Evolutionary conservation across 164 flowering plant species (phyloP), one percentile per base, ranked within the genome.

Genomic region (Chimonanthus salicifolius): DNA sequence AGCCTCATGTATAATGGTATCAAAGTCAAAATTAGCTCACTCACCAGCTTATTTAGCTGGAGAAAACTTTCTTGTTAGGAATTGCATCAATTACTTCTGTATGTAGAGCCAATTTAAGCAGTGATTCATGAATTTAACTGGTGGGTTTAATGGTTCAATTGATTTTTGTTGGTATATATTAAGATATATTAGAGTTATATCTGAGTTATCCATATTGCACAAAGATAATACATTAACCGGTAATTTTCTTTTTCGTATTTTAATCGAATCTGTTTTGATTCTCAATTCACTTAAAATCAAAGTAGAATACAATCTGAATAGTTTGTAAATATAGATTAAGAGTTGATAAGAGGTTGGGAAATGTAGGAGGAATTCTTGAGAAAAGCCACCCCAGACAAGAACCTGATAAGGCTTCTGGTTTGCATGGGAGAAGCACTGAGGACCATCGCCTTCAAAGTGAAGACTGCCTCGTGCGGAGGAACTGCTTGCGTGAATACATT

Each of bases 381-480:
- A 10, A 91, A 90, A 86, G 85, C 99, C 50, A 95, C 99, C 4
- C 74, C 90, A n/a, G 98, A 92, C 73, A 95, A 91, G 87, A 94
- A 90, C 47, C 80, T 95, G 81, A 85, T 89, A 13, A 89, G 97
- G 78, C 72, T 95, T 73, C 72, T 95, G 92, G 80, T 79, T 83
- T 87, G 96, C 82, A 92, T 95, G 97, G 97, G 99, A 75, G 99
- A 95, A 80, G 99, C 99, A 49, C 49, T 95, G 45, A 33, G 33
- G 33, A 95, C 98, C 58, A 95, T 95, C 64, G 78, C 97, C 68
- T 95, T 89, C 83, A 95, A 95, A 82, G 99, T 94, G 49, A 89
- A 88, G 73, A 95, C 99, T 62, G 99, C 99, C 74, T 94, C 99
- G 74, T 92, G 99, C 82, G 99, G 96, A 47, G 99, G 96, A 76